These are phyloP conservation scores for Colletotrichum falcatum DNA, from an alignment of 2,329 filamentous ascomycete genomes.

Conservation along the genomic window DNA sequence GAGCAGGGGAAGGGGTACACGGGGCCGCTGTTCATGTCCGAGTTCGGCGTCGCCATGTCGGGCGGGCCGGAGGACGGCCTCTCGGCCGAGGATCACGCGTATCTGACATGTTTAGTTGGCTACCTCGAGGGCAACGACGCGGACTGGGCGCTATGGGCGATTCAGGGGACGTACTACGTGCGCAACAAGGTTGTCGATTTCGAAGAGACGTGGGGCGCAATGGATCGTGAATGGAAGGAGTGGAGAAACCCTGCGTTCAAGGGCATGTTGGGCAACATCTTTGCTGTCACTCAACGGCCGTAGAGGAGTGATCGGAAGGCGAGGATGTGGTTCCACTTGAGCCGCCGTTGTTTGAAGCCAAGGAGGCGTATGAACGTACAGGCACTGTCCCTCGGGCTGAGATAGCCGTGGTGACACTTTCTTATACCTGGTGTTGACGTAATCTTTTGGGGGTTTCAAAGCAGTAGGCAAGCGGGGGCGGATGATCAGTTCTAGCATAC, in stretches of 20 bases:
- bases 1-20: constrained; percentile 60
- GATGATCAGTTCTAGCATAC: background rate
- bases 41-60: constrained; percentile 67
- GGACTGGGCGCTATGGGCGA: constrained; percentile 70
- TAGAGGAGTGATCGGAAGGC: constrained; percentile 34
- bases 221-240: constrained; percentile 56
- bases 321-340: background rate
- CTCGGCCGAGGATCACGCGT: constrained; percentile 57
- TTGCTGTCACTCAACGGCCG: constrained; percentile 53
- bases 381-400: background rate
- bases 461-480: background rate
- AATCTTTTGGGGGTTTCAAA: too few relatives aligned
- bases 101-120: constrained; percentile 63
- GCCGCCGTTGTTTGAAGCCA: background rate
- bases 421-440: too few relatives aligned
- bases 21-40: constrained; percentile 67
- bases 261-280: constrained; percentile 53
- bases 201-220: constrained; percentile 65
- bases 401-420: background rate
- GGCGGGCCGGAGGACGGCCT: constrained; percentile 57
- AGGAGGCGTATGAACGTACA: background rate
- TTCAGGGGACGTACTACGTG: constrained; percentile 70
- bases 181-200: constrained; percentile 61
- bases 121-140: constrained; percentile 68
- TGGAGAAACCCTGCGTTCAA: constrained; percentile 54